Conservation (phyloP, 305 asterid species). For the Solanum hybrid region DNA sequence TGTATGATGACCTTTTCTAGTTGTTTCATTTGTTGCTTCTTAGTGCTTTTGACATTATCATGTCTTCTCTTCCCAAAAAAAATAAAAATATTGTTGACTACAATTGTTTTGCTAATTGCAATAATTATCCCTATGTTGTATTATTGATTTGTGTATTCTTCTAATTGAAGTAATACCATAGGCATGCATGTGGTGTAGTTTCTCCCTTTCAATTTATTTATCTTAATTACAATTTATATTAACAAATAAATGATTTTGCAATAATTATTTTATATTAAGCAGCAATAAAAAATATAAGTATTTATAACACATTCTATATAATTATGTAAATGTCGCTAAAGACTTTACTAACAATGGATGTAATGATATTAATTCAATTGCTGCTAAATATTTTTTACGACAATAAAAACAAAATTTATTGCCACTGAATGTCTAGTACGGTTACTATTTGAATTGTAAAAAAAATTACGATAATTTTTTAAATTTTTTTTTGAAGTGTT, state of each 20-base stretch:
- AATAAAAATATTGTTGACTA: not conserved
- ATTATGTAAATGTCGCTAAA: too few relatives aligned
- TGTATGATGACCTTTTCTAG: slow-evolving; percentile 3
- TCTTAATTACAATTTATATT: not conserved
- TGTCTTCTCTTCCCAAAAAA: not conserved
- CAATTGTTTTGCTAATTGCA: not conserved
- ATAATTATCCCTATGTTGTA: not conserved
- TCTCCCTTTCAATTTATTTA: not conserved
- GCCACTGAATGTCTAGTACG: fast-evolving
- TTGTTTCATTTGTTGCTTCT: slow-evolving; percentile 4
- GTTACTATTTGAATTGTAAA: not conserved
- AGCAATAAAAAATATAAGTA: too few relatives aligned
- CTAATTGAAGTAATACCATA: not conserved
- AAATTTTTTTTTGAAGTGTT: too few relatives aligned
- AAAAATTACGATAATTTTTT: too few relatives aligned
- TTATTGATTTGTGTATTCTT: not conserved
- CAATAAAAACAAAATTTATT: too few relatives aligned
- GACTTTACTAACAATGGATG: fast-evolving
- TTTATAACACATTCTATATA: too few relatives aligned
- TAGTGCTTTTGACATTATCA: slow-evolving; percentile 17
- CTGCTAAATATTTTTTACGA: fast-evolving
- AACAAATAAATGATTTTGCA: too few relatives aligned
- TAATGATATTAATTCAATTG: not conserved
- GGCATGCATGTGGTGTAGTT: not conserved
- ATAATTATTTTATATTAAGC: too few relatives aligned